Evolutionary conservation across 176 grass and related monocot genomes (phyloP), one percentile per base, ranked within the genome.

Genomic region (Oryza punctata): DNA sequence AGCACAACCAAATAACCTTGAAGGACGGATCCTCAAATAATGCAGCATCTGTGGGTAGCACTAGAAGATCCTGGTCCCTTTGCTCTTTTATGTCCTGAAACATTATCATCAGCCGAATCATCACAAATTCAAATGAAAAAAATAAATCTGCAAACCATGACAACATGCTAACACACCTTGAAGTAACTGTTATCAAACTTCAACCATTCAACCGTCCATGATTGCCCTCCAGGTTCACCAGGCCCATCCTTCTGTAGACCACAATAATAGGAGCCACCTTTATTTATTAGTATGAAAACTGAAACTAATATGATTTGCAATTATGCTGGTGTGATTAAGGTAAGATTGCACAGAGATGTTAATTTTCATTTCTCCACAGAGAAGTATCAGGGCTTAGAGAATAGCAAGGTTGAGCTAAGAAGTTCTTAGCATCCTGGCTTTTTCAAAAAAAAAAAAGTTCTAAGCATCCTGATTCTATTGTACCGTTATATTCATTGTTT

Each of bases 141-240:
- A 67, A 78, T 21, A 75, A 41, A 11, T 83, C 60, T 16, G 16
- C 16, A 86, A 78, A 85, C 77, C n/a, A 83, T 76, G 26, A 65
- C 10, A 33, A 84, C 65, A 78, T 76, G 40, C 23, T 33, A 26
- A 37, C 81, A 25, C 26, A 94, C 96, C 82, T 79, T 95, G 85
- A 95, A 98, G 88, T 95, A 98, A 60, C 87, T 98, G 67, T 95
- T 98, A 72, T 98, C 96, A 81, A 98, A 95, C 80, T 94, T 95
- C 87, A 98, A 85, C 96, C 96, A 98, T 80, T 94, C 87, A 71
- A 64, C 87, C 35, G 93, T 98, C 96, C 96, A 98, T 66, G 96
- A 98, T 54, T 98, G 96, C 10, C 96, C 96, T 77, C 96, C 96
- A 57, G 96, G 87, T 82, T 92, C 96, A 87, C 96, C 96, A 87